These are phyloP conservation scores for Lathyrus tuberosus DNA, from an alignment of 306 rosid species.

Conservation along the genomic window DNA sequence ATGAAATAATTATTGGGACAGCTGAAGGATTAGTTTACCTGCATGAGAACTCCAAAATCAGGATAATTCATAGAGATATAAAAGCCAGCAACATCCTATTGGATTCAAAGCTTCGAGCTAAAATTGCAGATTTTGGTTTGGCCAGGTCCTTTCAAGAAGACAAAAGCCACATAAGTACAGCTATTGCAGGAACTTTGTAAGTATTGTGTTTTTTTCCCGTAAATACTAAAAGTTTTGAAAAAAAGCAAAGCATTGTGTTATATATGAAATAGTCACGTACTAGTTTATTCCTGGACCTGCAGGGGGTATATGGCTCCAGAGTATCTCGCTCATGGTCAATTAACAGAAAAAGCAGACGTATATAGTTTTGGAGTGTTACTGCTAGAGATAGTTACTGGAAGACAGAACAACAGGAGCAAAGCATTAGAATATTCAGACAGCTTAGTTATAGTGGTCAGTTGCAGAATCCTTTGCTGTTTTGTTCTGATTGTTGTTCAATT, in stretches of 20 bases:
- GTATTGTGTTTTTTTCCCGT: constrained; percentile 28
- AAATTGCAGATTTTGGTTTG: constrained; percentile 96
- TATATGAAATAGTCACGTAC: constrained; percentile 8
- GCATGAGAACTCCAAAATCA: constrained; percentile 69
- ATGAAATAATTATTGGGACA: constrained; percentile 65
- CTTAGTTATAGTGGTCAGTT: constrained; percentile 66
- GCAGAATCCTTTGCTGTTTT: constrained; percentile 20
- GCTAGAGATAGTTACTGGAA: constrained; percentile 72
- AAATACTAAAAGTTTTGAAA: constrained; percentile 1
- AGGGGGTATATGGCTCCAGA: constrained; percentile 99
- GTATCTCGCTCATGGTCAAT: constrained; percentile 90
- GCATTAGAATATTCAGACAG: constrained; percentile 71
- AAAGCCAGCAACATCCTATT: constrained; percentile 88
- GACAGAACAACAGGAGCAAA: constrained; percentile 78
- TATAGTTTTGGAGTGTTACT: constrained; percentile 85
- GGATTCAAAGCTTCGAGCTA: constrained; percentile 75
- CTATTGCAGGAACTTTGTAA: constrained; percentile 93
- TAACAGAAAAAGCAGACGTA: constrained; percentile 88
- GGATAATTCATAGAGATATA: constrained; percentile 91
- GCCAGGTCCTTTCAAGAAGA: constrained; percentile 90
- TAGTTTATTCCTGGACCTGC: constrained; percentile 25
- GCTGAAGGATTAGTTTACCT: constrained; percentile 86
- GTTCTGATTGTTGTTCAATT: constrained; percentile 23
- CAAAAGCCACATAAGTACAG: constrained; percentile 91
- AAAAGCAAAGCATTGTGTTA: not conserved